phyloP scores from a whole-genome alignment of 208 protist genomes.

The Crithidia bombi region DNA sequence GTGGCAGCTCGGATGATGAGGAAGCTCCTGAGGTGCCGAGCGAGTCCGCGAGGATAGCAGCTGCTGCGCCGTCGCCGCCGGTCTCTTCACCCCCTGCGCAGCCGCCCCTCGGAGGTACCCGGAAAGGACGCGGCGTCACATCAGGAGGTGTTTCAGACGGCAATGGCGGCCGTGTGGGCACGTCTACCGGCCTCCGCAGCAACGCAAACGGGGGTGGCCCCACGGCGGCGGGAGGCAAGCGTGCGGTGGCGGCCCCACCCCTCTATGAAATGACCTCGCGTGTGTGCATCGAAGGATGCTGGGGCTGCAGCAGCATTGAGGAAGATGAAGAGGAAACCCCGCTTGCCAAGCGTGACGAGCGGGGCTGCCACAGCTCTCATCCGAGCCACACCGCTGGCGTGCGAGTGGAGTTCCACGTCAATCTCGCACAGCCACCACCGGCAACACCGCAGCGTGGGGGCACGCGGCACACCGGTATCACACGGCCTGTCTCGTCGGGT shows the following conservation, averaged over 20 bases:
- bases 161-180: slow-evolving; percentile 1
- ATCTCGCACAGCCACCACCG: neutral
- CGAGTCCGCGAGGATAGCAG: no score
- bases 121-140: neutral
- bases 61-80: neutral
- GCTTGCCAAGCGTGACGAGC: no score
- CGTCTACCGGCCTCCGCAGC: neutral
- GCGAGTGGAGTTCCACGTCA: slow-evolving; percentile 9
- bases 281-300: slow-evolving; percentile 29
- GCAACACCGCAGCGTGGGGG: slow-evolving; percentile 1
- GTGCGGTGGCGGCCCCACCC: slow-evolving; percentile 9
- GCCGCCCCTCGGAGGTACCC: neutral
- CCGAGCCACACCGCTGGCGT: neutral
- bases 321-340: neutral
- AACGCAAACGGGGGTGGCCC: neutral
- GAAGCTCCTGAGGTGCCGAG: no score
- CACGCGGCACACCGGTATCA: neutral
- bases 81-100: neutral
- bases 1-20: neutral
- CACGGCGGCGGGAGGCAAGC: slow-evolving; percentile 8
- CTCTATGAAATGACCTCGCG: slow-evolving; percentile 34
- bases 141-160: neutral
- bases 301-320: slow-evolving; percentile 13
- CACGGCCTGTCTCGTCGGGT: neutral
- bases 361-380: no score